phyloP scores from a whole-genome alignment of 148 eudicot species.

The Fallopia convolvulus region DNA sequence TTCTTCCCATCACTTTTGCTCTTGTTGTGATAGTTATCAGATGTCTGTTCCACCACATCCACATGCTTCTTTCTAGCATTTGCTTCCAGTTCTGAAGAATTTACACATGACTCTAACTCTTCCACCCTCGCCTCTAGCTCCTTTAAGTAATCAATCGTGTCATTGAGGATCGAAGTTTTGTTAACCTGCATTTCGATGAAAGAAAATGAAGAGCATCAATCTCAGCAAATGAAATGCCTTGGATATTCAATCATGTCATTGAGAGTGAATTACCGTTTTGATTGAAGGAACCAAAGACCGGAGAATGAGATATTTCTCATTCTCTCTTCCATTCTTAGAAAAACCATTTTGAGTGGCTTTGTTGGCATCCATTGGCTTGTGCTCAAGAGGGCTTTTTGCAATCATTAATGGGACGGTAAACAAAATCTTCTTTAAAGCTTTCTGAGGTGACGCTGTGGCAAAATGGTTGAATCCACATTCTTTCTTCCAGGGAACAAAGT shows the following conservation, averaged over 20 bases:
- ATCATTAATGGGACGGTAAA: constrained; percentile 26
- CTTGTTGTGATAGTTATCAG: constrained; percentile 26
- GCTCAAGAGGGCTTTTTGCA: constrained; percentile 5
- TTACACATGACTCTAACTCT: constrained; percentile 35
- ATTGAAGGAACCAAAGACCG: constrained; percentile 33
- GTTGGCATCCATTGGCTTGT: constrained; percentile 5
- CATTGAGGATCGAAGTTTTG: constrained; percentile 30
- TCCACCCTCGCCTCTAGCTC: constrained; percentile 39
- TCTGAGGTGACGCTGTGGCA: constrained; percentile 17
- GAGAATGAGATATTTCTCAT: constrained; percentile 29
- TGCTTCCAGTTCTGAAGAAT: constrained; percentile 22
- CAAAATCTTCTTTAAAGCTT: constrained; percentile 24
- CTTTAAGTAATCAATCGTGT: constrained; percentile 31
- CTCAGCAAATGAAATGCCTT: background rate
- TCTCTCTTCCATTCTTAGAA: constrained; percentile 21
- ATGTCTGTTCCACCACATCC: constrained; percentile 29
- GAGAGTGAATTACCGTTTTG: constrained; percentile 22
- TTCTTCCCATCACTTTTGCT: constrained; percentile 12
- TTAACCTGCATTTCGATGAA: constrained; percentile 25
- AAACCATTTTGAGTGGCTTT: background rate
- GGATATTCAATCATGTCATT: too few species aligned
- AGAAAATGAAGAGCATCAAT: background rate
- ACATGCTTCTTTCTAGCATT: constrained; percentile 16
- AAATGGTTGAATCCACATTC: constrained; percentile 1
- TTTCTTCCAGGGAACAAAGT: constrained; percentile 30